Evolutionary conservation across 2,329 filamentous ascomycete genomes (phyloP).

Genomic region (Botrytis elliptica): DNA sequence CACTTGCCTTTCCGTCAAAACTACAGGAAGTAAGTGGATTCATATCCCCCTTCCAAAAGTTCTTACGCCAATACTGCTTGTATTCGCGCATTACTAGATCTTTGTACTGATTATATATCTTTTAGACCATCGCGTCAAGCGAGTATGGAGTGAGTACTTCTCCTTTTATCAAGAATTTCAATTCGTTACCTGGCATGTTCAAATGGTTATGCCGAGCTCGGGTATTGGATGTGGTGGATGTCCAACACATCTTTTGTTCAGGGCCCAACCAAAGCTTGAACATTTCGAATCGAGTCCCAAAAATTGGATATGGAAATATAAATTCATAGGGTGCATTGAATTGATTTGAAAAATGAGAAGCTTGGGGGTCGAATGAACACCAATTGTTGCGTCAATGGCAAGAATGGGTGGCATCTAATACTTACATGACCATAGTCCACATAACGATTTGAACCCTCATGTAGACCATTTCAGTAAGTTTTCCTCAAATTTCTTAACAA

Average conservation of each 20-base stretch:
- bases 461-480: conserved; percentile 54
- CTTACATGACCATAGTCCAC: conserved; percentile 28
- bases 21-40: conserved; percentile 19
- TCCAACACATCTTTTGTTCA: not conserved
- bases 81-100: not conserved
- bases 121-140: conserved; percentile 37
- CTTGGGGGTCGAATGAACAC: not conserved
- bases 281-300: not conserved
- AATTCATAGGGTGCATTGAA: not conserved
- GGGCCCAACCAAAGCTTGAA: not conserved
- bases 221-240: not conserved
- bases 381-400: not conserved
- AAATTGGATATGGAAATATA: not conserved
- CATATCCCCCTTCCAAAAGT: not conserved
- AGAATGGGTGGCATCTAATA: not conserved
- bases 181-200: not conserved
- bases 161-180: not conserved
- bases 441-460: conserved; percentile 40
- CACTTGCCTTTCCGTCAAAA: conserved; percentile 23
- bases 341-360: not conserved
- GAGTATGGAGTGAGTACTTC: conserved; percentile 37
- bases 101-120: not conserved
- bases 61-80: not conserved
- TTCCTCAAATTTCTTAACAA: not conserved
- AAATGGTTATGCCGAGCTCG: not conserved